These are phyloP conservation scores for Fusarium humuli DNA, from an alignment of 2,329 filamentous ascomycete species.

Conservation along the genomic window DNA sequence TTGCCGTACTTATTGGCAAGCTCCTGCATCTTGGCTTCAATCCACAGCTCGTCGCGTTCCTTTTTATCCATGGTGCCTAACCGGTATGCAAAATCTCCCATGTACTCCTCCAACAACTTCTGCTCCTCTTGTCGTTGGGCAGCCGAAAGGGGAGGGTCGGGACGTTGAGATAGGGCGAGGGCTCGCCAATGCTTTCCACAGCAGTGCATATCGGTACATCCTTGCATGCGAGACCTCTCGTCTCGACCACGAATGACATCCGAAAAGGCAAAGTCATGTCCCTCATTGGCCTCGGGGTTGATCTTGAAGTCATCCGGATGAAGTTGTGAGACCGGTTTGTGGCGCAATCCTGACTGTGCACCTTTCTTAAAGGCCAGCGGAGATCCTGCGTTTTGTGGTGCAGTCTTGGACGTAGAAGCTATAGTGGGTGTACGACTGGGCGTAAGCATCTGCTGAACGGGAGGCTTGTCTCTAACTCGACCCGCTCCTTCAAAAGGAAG, in stretches of 20 bases:
- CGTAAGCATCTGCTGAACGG: conserved; percentile 22
- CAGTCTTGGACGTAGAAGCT: conserved; percentile 21
- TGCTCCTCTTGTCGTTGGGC: conserved; percentile 57
- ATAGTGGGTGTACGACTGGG: conserved; percentile 6
- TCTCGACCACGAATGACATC: conserved; percentile 79
- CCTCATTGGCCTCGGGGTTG: conserved; percentile 78
- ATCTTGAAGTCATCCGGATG: conserved; percentile 81
- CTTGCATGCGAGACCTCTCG: conserved; percentile 76
- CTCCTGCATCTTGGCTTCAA: conserved; percentile 79
- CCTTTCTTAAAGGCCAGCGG: conserved; percentile 42
- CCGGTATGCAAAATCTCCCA: conserved; percentile 70
- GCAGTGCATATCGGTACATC: conserved; percentile 80
- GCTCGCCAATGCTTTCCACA: conserved; percentile 78
- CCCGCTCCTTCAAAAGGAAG: conserved; percentile 52
- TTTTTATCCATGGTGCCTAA: conserved; percentile 67
- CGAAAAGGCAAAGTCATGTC: conserved; percentile 76
- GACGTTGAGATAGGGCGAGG: conserved; percentile 68
- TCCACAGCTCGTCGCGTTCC: conserved; percentile 74
- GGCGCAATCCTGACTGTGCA: conserved; percentile 61
- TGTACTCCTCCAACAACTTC: conserved; percentile 65
- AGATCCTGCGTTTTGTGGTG: conserved; percentile 26
- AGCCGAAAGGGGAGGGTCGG: conserved; percentile 52
- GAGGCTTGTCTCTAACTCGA: conserved; percentile 22
- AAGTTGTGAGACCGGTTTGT: conserved; percentile 68
- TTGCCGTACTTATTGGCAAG: conserved; percentile 81